Base-by-base conservation (phyloP, 495 filamentous ascomycete species). In the Lasiosphaeria hispida region DNA sequence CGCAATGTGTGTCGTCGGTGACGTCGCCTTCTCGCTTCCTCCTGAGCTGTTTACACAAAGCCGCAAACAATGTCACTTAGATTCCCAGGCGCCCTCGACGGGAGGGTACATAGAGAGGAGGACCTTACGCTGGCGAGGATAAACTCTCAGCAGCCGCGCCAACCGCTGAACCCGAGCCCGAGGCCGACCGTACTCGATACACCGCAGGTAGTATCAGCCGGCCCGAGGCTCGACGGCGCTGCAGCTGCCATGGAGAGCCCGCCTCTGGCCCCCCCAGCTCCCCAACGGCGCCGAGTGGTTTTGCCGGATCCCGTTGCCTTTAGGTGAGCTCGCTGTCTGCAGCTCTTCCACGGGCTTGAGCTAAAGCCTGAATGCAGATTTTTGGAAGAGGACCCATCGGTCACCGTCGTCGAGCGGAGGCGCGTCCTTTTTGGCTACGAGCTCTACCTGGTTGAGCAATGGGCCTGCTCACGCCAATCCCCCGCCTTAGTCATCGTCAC, bases 361-460 rank as follows among this genome's bases (percentile, higher is more conserved):
- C 42, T 48, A 44, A 57, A 48, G 13, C 11, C 10, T 2, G 23
- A 30, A 30, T 37, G 41, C 44, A 85, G 88, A 62, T 98, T 95
- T 65, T 82, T 98, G 11, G 91, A 96, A 79, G 88, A 92, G 59
- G 94, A 98, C 56, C 77, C 89, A 1, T 84, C 83, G 0, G 90
- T 90, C 2, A 82, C 78, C 4, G 86, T 96, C 11, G 79, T 96
- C 10, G 81, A 90, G 57, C 87, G 88, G 33, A 82, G 84, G 45
- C 73, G 75, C 47, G 73, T 77, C 34, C 80, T 98, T 17, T 71
- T 84, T 47, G 95, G 95, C 57, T 97, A 97, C 69, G 92, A 97
- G 68, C 75, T 93, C 48, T 97, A 97, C 74, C 72, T 97, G 37
- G 92, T 98, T 55, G 94, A 97, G 71, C 94, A 98, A 83, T 98